These are phyloP conservation scores for Wallacemonas sp. DNA, from an alignment of 208 protist genomes.

Conservation along the genomic window DNA sequence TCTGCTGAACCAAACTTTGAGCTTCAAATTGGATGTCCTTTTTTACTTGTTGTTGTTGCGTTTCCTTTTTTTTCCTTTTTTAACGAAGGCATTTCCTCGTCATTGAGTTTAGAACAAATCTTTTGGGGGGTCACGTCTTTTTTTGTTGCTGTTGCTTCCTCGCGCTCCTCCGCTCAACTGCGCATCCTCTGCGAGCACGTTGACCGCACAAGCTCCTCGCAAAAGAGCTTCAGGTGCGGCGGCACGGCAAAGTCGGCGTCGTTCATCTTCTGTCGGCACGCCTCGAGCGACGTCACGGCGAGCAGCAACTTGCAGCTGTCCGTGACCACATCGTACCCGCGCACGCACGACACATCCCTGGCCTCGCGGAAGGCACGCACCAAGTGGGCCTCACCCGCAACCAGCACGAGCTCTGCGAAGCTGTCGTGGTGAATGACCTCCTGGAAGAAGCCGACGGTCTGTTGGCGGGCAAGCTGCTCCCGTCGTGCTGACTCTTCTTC, in stretches of 20 bases:
- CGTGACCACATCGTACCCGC: constrained; percentile 55
- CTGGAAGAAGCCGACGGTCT: constrained; percentile 61
- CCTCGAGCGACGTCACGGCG: constrained; percentile 60
- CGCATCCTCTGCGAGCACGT: constrained; percentile 44
- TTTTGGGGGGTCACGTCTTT: too few species aligned
- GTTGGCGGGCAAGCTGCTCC: constrained; percentile 43
- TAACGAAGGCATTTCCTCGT: too few species aligned
- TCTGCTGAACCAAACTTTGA: too few species aligned
- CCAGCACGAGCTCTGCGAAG: constrained; percentile 69
- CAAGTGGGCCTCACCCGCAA: constrained; percentile 50
- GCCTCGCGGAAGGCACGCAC: constrained; percentile 24
- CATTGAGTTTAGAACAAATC: too few species aligned
- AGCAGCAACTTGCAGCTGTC: constrained; percentile 61
- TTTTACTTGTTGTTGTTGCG: constrained; percentile 10
- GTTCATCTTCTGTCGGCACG: constrained; percentile 42
- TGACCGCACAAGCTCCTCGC: constrained; percentile 64
- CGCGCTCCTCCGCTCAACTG: too few species aligned
- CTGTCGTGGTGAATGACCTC: constrained; percentile 63
- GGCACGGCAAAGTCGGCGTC: constrained; percentile 71
- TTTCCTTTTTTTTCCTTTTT: constrained; percentile 22
- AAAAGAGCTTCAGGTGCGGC: constrained; percentile 71
- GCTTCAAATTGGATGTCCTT: neutral
- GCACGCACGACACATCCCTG: constrained; percentile 38
- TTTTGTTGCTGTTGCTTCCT: too few species aligned
- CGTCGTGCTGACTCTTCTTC: constrained; percentile 44